Evolutionary conservation across 2,329 filamentous ascomycete species (phyloP).

Genomic region (Stemphylium lycopersici): DNA sequence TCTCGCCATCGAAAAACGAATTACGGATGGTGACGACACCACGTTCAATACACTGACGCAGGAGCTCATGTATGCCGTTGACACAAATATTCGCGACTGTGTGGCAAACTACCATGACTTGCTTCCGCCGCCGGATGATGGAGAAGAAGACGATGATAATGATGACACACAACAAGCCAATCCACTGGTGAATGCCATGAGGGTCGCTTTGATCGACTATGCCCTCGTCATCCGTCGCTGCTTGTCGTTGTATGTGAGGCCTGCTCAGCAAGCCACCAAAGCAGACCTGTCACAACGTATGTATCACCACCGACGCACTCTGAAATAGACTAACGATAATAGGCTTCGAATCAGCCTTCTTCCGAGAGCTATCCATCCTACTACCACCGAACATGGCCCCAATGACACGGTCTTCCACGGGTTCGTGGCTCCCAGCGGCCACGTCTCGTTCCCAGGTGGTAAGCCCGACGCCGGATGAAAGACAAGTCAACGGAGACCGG

Average conservation of each 20-base stretch:
- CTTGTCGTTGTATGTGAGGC: constrained; percentile 70
- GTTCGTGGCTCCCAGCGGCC: constrained; percentile 40
- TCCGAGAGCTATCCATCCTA: constrained; percentile 51
- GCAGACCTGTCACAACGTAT: constrained; percentile 69
- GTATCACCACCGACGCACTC: constrained; percentile 41
- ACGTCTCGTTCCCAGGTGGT: constrained; percentile 37
- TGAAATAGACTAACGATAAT: constrained; percentile 21
- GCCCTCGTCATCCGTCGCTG: constrained; percentile 86
- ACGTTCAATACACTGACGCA: constrained; percentile 73
- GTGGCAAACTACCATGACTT: constrained; percentile 79
- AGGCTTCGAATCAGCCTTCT: constrained; percentile 56
- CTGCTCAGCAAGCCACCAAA: constrained; percentile 64
- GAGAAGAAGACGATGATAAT: constrained; percentile 44
- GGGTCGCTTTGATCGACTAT: constrained; percentile 86
- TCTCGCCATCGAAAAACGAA: constrained; percentile 73
- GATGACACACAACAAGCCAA: constrained; percentile 54
- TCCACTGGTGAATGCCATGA: constrained; percentile 76
- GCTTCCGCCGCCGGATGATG: constrained; percentile 60
- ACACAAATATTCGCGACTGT: constrained; percentile 74
- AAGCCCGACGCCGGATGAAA: constrained; percentile 31
- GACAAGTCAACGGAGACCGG: constrained; percentile 34
- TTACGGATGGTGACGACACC: constrained; percentile 74
- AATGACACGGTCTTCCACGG: constrained; percentile 39
- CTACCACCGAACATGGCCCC: constrained; percentile 43
- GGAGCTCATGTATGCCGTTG: constrained; percentile 77